These are phyloP conservation scores for Escallonia rubra DNA, from an alignment of 129 eudicot species.

Conservation along the genomic window DNA sequence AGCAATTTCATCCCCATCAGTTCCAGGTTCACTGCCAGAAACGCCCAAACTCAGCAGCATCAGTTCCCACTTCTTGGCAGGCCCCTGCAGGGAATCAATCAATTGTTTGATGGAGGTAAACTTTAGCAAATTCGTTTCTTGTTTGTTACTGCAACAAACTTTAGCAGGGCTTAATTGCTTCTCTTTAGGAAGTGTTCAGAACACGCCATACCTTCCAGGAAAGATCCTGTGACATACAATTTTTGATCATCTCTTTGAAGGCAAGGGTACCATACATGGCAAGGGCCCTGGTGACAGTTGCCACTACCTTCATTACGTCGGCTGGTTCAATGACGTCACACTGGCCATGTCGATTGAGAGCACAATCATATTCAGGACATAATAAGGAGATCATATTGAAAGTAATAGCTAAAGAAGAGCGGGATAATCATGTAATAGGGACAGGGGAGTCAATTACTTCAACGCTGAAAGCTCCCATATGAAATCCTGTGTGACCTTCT, in stretches of 20 bases:
- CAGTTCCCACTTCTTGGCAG: conserved; percentile 47
- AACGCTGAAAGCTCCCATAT: conserved; percentile 43
- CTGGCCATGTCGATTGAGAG: conserved; percentile 16
- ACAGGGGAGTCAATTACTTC: conserved; percentile 22
- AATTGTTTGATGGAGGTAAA: not conserved
- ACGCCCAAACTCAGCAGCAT: conserved; percentile 37
- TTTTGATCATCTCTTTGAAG: conserved; percentile 31
- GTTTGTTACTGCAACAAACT: not conserved
- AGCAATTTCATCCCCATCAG: conserved; percentile 45
- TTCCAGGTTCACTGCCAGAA: conserved; percentile 34
- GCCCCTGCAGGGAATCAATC: conserved; percentile 26
- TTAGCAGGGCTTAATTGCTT: not conserved
- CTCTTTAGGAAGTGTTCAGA: not conserved
- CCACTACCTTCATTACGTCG: conserved; percentile 30
- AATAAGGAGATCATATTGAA: not conserved
- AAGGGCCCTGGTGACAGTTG: conserved; percentile 32
- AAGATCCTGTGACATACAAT: conserved; percentile 49
- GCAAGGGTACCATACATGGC: conserved; percentile 33
- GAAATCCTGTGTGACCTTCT: conserved; percentile 53
- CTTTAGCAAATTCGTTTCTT: not conserved
- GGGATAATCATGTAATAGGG: no score
- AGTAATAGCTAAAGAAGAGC: not conserved
- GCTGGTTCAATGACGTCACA: conserved; percentile 39
- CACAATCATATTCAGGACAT: not conserved
- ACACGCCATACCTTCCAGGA: conserved; percentile 42